Evolutionary conservation across 148 eudicot genomes (phyloP).

Genomic region (Nepenthes mirabilis): DNA sequence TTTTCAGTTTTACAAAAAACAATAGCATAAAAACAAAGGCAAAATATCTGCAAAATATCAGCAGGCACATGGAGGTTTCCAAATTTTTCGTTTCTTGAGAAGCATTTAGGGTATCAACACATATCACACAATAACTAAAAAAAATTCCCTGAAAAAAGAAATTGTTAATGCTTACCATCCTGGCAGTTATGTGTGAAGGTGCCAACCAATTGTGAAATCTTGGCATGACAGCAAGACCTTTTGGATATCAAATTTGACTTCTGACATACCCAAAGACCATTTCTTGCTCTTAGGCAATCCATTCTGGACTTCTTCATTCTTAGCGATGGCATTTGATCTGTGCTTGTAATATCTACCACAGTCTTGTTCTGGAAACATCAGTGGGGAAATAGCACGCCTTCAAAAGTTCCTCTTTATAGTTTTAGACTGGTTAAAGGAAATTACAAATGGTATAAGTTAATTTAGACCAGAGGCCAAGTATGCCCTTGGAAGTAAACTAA

Average conservation of each 20-base stretch:
- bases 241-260: slow-evolving; percentile 65
- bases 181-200: slow-evolving; percentile 20
- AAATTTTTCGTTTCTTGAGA: no score
- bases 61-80: no score
- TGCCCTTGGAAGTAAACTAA: neutral
- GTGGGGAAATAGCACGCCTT: slow-evolving; percentile 18
- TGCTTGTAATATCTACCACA: slow-evolving; percentile 18
- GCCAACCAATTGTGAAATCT: slow-evolving; percentile 28
- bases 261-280: slow-evolving; percentile 54
- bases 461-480: neutral
- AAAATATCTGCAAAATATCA: no score
- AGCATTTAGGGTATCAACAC: no score
- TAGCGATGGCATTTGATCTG: slow-evolving; percentile 82
- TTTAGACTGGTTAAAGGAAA: neutral
- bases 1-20: no score
- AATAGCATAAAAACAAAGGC: no score
- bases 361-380: slow-evolving; percentile 31
- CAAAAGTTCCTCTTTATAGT: slow-evolving; percentile 17
- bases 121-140: neutral
- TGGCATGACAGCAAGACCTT: slow-evolving; percentile 41
- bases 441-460: slow-evolving; percentile 1
- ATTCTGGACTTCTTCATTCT: slow-evolving; percentile 53
- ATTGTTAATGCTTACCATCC: slow-evolving; percentile 33
- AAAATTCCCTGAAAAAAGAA: neutral
- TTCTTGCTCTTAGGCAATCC: slow-evolving; percentile 59